Percentiles rank a stretch among this genome's conserved stretches.
Conservation (phyloP, 805 yeast genomes). For the Metschnikowia kofuensis region DNA sequence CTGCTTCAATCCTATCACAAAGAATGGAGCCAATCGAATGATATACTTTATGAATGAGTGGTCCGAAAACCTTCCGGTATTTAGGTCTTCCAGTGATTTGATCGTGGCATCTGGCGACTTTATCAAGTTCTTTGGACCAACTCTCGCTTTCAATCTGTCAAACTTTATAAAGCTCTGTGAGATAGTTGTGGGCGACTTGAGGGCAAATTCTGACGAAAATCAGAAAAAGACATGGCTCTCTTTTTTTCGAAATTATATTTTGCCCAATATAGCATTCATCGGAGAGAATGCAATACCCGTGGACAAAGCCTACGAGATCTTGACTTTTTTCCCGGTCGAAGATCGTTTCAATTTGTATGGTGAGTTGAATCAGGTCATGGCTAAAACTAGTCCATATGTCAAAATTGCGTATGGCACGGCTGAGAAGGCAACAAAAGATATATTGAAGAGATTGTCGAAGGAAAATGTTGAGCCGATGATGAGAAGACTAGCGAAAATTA, state of each 20-base stretch:
- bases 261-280: conserved; percentile 57
- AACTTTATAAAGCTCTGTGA: conserved; percentile 60
- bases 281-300: conserved; percentile 57
- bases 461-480: conserved; percentile 74
- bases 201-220: conserved; percentile 6
- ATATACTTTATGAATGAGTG: conserved; percentile 50
- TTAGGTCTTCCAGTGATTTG: conserved; percentile 42
- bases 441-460: conserved; percentile 76
- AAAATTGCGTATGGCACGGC: conserved; percentile 62
- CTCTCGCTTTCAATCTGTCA: conserved; percentile 45
- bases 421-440: conserved; percentile 74
- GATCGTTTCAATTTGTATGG: conserved; percentile 77
- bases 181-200: conserved; percentile 46
- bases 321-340: conserved; percentile 55
- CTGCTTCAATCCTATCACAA: conserved; percentile 31
- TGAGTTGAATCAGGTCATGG: conserved; percentile 58
- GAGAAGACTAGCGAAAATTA: conserved; percentile 66
- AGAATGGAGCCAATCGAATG: conserved; percentile 23
- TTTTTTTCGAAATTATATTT: conserved; percentile 60
- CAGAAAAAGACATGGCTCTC: conserved; percentile 46
- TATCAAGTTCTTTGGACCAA: conserved; percentile 54
- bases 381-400: conserved; percentile 54
- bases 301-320: conserved; percentile 55
- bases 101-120: conserved; percentile 46
- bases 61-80: conserved; percentile 38